phyloP scores from a whole-genome alignment of 73 alveolate genomes.

The Paramecium caudatum region DNA sequence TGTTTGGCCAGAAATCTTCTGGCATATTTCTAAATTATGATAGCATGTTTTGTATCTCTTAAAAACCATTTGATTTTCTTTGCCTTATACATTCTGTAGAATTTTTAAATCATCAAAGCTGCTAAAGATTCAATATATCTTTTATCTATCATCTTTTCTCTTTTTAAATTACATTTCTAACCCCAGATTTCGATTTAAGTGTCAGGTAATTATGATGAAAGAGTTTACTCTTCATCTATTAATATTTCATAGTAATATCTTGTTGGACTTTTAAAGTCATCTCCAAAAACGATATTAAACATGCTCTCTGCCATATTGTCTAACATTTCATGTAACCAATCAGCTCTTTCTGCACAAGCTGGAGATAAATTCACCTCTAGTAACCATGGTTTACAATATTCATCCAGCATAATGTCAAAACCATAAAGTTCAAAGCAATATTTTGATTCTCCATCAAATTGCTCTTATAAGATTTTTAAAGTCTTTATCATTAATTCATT shows the following conservation, averaged over 20 bases:
- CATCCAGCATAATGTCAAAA: constrained; percentile 92
- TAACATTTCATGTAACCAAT: constrained; percentile 87
- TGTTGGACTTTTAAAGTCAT: background rate
- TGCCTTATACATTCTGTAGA: constrained; percentile 72
- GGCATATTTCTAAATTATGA: constrained; percentile 20
- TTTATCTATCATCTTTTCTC: constrained; percentile 80
- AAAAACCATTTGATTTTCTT: constrained; percentile 2
- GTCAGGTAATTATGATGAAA: constrained; percentile 59
- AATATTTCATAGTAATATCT: constrained; percentile 18
- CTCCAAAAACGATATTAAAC: constrained; percentile 78
- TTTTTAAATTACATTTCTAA: constrained; percentile 73
- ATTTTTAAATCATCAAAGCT: constrained; percentile 70
- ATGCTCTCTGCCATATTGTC: constrained; percentile 84
- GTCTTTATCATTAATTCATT: constrained; percentile 80
- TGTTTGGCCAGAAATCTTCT: constrained; percentile 62
- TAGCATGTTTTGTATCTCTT: constrained; percentile 45
- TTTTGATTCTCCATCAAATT: constrained; percentile 79
- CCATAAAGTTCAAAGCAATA: constrained; percentile 96
- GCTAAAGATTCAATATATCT: constrained; percentile 32
- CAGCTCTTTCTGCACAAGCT: constrained; percentile 89
- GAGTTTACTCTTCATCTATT: constrained; percentile 38
- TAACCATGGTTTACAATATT: constrained; percentile 85
- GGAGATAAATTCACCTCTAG: constrained; percentile 88
- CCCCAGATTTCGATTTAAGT: constrained; percentile 78
- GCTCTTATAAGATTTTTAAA: constrained; percentile 76